Evolutionary conservation across 352 stramenopile genomes (phyloP).

Genomic region (Pythium plurisporium): DNA sequence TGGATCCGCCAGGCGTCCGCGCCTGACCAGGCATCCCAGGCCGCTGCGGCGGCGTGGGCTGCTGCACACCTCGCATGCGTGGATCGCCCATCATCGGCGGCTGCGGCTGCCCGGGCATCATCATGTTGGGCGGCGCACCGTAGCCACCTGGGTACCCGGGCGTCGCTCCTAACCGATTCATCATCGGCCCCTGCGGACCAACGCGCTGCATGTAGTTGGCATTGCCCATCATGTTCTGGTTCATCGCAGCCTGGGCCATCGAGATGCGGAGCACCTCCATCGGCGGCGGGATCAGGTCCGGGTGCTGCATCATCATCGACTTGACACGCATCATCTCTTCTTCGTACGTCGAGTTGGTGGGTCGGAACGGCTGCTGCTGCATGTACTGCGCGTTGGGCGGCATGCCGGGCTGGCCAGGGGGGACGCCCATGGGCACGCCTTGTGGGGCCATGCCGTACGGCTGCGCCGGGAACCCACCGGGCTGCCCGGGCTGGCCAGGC

Average conservation of each 20-base stretch:
- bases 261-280: constrained; percentile 86
- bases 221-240: constrained; percentile 54
- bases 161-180: constrained; percentile 40
- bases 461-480: constrained; percentile 38
- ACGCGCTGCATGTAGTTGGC: constrained; percentile 61
- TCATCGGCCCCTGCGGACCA: constrained; percentile 44
- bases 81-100: constrained; percentile 36
- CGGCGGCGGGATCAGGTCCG: constrained; percentile 78
- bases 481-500: constrained; percentile 13
- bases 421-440: constrained; percentile 21
- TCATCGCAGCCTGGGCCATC: constrained; percentile 69
- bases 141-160: constrained; percentile 51
- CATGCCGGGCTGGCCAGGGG: constrained; percentile 24
- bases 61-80: constrained; percentile 38
- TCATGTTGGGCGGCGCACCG: constrained; percentile 53
- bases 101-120: constrained; percentile 46
- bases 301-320: constrained; percentile 87
- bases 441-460: constrained; percentile 44
- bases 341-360: constrained; percentile 68
- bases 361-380: constrained; percentile 58
- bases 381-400: constrained; percentile 56
- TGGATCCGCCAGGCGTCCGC: constrained; percentile 36
- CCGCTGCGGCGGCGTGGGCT: constrained; percentile 24
- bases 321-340: constrained; percentile 86
- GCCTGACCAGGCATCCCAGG: constrained; percentile 43